phyloP scores from a whole-genome alignment of 768 basidiomycete genomes.

The Mrakia gelida region DNA sequence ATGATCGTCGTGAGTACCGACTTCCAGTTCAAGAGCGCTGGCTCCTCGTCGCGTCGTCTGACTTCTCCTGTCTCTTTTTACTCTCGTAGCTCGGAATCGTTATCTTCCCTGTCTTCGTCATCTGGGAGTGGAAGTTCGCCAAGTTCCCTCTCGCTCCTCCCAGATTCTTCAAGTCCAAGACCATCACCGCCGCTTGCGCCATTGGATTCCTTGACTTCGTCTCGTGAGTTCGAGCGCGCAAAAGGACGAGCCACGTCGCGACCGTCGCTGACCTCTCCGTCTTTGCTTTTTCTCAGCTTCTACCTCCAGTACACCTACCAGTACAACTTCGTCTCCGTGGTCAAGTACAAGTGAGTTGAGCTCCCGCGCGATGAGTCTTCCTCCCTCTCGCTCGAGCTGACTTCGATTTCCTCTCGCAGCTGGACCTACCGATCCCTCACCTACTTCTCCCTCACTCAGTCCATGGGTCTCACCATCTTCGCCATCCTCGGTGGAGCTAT shows the following conservation, averaged over 20 bases:
- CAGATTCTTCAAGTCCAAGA: constrained; percentile 57
- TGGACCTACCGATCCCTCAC: constrained; percentile 58
- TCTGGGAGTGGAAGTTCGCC: constrained; percentile 51
- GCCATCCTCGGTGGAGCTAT: constrained; percentile 58
- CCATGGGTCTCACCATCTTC: constrained; percentile 53
- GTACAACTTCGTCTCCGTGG: constrained; percentile 52
- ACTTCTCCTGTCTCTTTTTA: neutral
- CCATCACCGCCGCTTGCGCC: constrained; percentile 56
- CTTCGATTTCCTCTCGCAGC: too few species aligned
- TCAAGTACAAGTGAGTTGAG: constrained; percentile 29
- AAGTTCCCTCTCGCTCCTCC: constrained; percentile 59
- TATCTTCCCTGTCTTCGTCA: constrained; percentile 35
- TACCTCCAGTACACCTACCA: constrained; percentile 67
- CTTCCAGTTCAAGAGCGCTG: neutral
- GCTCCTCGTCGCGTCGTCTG: neutral
- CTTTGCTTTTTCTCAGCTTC: constrained; percentile 31
- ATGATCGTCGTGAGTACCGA: constrained; percentile 15
- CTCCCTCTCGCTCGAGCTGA: too few species aligned
- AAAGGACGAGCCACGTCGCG: neutral
- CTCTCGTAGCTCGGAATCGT: constrained; percentile 40
- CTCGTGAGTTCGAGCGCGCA: constrained; percentile 29
- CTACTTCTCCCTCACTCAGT: constrained; percentile 63
- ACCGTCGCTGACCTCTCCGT: neutral
- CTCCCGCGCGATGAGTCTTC: too few species aligned
- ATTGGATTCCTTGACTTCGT: constrained; percentile 56